Conservation (phyloP, 768 basidiomycete genomes). For the Tylopilus intermedius region DNA sequence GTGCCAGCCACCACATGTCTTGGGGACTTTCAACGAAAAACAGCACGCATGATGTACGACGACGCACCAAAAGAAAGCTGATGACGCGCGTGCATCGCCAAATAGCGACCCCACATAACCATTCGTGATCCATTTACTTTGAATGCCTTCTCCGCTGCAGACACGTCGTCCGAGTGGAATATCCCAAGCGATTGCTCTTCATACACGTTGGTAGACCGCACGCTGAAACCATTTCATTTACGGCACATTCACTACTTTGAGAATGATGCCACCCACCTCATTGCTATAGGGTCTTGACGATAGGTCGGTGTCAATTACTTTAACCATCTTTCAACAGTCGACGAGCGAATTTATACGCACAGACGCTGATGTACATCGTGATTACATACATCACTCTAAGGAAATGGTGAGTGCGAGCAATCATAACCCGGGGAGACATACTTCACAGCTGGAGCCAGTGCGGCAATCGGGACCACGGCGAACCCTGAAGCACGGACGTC, state of each 20-base stretch:
- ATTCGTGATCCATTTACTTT: conserved; percentile 44
- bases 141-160: conserved; percentile 42
- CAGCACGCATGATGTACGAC: not conserved
- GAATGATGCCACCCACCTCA: conserved; percentile 48
- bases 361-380: conserved; percentile 91
- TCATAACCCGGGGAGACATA: conserved; percentile 34
- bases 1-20: conserved; percentile 96
- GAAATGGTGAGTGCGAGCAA: not conserved
- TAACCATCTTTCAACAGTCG: not conserved
- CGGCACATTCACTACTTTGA: not conserved
- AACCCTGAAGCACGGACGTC: conserved; percentile 90
- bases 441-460: conserved; percentile 89
- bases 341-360: conserved; percentile 40
- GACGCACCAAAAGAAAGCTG: conserved; percentile 86
- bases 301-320: conserved; percentile 3
- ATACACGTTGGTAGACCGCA: conserved; percentile 91
- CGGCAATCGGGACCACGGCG: conserved; percentile 61
- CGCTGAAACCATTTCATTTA: conserved; percentile 38
- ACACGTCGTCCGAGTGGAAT: conserved; percentile 51
- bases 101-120: conserved; percentile 69
- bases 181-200: conserved; percentile 90
- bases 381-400: conserved; percentile 76
- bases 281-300: conserved; percentile 65
- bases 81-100: conserved; percentile 75
- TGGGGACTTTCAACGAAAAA: conserved; percentile 2